Conservation (phyloP, 1,139 yeast genomes). For the Nakaseomyces bracarensis region DNA sequence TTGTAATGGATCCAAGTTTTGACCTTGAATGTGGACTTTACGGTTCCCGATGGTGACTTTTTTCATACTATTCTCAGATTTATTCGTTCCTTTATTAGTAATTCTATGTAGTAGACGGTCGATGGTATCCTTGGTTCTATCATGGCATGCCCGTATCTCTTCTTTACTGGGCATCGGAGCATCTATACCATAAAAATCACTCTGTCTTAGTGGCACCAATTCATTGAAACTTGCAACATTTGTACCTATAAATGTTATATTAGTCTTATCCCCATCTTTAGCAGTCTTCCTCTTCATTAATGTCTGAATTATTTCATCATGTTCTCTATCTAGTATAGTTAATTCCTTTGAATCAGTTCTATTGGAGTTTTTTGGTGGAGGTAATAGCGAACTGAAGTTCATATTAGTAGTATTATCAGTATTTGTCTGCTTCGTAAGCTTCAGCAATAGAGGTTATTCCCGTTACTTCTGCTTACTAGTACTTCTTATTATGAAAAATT, state of each 20-base stretch:
- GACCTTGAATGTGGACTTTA: conserved; percentile 7
- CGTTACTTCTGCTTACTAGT: too few relatives aligned
- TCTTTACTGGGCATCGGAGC: conserved; percentile 38
- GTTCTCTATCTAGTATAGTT: background rate
- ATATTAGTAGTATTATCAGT: too few relatives aligned
- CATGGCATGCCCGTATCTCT: conserved; percentile 35
- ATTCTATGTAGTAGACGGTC: conserved; percentile 25
- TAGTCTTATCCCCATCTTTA: background rate
- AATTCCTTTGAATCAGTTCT: background rate
- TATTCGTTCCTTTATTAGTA: background rate
- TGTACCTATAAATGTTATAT: background rate
- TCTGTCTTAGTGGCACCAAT: conserved; percentile 42
- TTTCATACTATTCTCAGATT: background rate
- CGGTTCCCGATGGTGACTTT: conserved; percentile 27
- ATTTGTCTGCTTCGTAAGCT: background rate
- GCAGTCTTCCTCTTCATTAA: background rate
- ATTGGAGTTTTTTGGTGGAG: conserved; percentile 19
- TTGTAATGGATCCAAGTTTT: conserved; percentile 69
- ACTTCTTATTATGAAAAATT: too few relatives aligned
- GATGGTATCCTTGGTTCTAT: conserved; percentile 43
- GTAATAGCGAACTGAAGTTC: conserved; percentile 24
- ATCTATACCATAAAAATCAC: conserved; percentile 29
- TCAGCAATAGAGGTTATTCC: too few relatives aligned
- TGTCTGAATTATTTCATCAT: conserved; percentile 5
- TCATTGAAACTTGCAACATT: conserved; percentile 30